These are phyloP conservation scores for Lepidium africanum DNA, from an alignment of 345 rosid species.

Conservation along the genomic window DNA sequence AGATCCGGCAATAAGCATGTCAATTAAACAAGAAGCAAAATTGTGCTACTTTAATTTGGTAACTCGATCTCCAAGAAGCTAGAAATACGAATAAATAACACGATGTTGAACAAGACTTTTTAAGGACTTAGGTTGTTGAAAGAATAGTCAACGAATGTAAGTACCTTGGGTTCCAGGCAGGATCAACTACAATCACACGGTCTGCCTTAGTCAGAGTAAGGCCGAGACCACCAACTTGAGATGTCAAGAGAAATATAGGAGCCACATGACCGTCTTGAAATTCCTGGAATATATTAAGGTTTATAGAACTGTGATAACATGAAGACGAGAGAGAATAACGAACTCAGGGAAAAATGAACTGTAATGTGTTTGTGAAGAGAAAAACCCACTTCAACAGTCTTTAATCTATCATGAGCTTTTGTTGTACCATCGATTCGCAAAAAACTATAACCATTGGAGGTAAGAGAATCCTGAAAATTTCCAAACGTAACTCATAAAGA, in stretches of 20 bases:
- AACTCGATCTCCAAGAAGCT: not conserved
- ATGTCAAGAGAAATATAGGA: constrained; percentile 86
- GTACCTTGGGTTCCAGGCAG: constrained; percentile 99
- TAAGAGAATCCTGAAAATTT: constrained; percentile 59
- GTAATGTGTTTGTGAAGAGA: not conserved
- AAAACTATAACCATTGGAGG: constrained; percentile 55
- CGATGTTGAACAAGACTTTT: not conserved
- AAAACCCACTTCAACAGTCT: constrained; percentile 67
- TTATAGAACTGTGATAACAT: constrained; percentile 4
- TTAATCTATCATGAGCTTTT: constrained; percentile 74
- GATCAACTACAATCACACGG: constrained; percentile 95
- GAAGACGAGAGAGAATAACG: constrained; percentile 7
- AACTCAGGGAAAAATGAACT: not conserved
- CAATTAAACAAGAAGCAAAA: not conserved
- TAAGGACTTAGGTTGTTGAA: not conserved
- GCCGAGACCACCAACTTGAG: constrained; percentile 99
- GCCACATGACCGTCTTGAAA: constrained; percentile 77
- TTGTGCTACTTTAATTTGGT: not conserved
- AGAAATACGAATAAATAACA: not conserved
- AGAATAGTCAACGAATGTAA: not conserved
- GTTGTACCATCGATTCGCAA: constrained; percentile 93
- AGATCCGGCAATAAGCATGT: not conserved
- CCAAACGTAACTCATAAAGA: not conserved
- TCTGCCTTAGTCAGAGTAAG: constrained; percentile 97
- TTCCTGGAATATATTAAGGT: constrained; percentile 39